phyloP scores from a whole-genome alignment of 192 early-diverging fungal genomes.

The Piromyces finnis region DNA sequence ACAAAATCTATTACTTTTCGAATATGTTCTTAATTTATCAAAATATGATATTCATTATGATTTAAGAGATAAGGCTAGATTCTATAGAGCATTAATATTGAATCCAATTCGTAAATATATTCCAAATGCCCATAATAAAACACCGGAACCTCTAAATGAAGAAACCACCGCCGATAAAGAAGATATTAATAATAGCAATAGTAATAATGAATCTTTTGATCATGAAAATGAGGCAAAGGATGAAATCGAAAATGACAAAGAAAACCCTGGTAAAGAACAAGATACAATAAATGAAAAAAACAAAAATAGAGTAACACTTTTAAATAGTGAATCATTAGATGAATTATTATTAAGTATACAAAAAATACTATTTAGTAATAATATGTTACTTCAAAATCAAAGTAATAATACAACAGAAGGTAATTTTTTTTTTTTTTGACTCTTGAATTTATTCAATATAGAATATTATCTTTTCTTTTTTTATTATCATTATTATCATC shows the following conservation, averaged over 20 bases:
- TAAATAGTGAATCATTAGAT: conserved; percentile 5
- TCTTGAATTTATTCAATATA: no score
- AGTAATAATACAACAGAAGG: no score
- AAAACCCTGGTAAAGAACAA: no score
- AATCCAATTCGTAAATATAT: conserved; percentile 1
- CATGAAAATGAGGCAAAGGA: no score
- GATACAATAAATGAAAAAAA: no score
- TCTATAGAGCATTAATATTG: conserved; percentile 37
- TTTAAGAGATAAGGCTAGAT: conserved; percentile 73
- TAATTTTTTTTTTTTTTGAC: no score
- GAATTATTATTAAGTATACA: conserved; percentile 1
- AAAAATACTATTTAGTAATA: background rate
- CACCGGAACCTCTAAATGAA: no score
- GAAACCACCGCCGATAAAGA: no score
- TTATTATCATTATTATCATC: no score
- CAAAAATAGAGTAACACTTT: conserved; percentile 5
- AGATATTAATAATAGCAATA: conserved; percentile 3
- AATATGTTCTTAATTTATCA: conserved; percentile 70
- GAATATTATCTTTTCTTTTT: no score
- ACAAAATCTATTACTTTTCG: conserved; percentile 23
- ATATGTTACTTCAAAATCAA: background rate
- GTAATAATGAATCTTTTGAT: background rate
- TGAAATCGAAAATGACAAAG: conserved; percentile 7
- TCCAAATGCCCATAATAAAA: no score
- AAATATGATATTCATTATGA: conserved; percentile 79